Conservation (phyloP, 345 rosid genomes). For the Gossypium bickii region DNA sequence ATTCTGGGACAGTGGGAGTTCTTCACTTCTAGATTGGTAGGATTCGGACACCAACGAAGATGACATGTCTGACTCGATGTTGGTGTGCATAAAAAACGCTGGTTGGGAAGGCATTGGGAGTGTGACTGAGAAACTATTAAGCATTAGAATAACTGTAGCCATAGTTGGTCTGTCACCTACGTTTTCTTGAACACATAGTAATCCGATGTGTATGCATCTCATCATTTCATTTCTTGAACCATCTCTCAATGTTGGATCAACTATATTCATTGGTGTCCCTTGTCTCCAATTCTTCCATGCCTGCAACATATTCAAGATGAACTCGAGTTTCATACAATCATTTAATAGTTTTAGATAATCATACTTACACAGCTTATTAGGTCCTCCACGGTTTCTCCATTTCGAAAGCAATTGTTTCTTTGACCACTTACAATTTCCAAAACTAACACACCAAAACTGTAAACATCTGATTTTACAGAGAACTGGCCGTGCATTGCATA, state of each 20-base stretch:
- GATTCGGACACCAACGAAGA: background rate
- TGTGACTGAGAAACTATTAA: conserved; percentile 3
- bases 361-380: conserved; percentile 1
- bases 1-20: conserved; percentile 5
- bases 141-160: conserved; percentile 8
- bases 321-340: background rate
- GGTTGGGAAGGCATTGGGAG: conserved; percentile 20
- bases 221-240: conserved; percentile 10
- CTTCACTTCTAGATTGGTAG: background rate
- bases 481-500: background rate
- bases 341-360: background rate
- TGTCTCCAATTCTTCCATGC: conserved; percentile 25
- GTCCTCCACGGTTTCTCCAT: background rate
- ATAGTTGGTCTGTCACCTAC: conserved; percentile 17
- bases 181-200: conserved; percentile 18
- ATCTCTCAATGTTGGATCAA: conserved; percentile 14
- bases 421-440: conserved; percentile 11
- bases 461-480: background rate
- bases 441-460: conserved; percentile 1
- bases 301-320: conserved; percentile 5
- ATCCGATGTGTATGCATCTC: conserved; percentile 23
- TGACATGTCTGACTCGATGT: conserved; percentile 3
- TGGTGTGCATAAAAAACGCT: conserved; percentile 18
- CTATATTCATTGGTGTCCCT: conserved; percentile 15
- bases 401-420: background rate